Conservation (phyloP, 2,329 filamentous ascomycete genomes). For the Penicillium janthinellum region DNA sequence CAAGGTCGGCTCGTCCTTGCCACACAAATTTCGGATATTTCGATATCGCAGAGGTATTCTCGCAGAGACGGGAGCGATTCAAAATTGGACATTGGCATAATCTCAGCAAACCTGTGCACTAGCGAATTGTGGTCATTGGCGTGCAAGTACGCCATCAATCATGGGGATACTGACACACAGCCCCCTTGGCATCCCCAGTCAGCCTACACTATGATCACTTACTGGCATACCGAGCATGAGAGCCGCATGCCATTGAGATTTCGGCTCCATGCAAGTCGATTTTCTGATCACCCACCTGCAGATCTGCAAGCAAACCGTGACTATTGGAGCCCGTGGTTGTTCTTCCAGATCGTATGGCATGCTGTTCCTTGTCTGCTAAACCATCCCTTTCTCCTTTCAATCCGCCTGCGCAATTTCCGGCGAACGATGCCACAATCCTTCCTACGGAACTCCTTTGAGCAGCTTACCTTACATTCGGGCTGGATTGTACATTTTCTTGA, state of each 20-base stretch:
- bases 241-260: constrained; percentile 50
- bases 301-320: constrained; percentile 44
- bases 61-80: constrained; percentile 7
- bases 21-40: constrained; percentile 4
- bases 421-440: constrained; percentile 54
- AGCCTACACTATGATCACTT: constrained; percentile 50
- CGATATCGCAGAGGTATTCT: constrained; percentile 3
- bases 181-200: constrained; percentile 51
- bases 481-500: constrained; percentile 55
- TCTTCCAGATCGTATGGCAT: constrained; percentile 52
- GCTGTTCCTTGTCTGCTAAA: constrained; percentile 53
- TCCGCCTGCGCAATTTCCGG: constrained; percentile 51
- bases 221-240: constrained; percentile 51
- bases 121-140: constrained; percentile 51
- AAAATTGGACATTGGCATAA: constrained; percentile 37
- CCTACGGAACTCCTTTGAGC: constrained; percentile 52
- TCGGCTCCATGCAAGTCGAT: constrained; percentile 50
- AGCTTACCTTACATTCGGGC: constrained; percentile 48
- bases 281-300: constrained; percentile 41
- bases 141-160: constrained; percentile 46
- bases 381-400: constrained; percentile 52
- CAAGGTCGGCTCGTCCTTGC: not conserved
- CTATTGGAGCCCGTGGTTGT: constrained; percentile 54
- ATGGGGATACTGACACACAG: constrained; percentile 39
- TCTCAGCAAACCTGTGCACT: constrained; percentile 44